A percentile compares a stretch with the other conserved stretches of the same genome.
Evolutionary conservation across 768 basidiomycete genomes (phyloP).

Genomic region (Lepiota subincarnata): DNA sequence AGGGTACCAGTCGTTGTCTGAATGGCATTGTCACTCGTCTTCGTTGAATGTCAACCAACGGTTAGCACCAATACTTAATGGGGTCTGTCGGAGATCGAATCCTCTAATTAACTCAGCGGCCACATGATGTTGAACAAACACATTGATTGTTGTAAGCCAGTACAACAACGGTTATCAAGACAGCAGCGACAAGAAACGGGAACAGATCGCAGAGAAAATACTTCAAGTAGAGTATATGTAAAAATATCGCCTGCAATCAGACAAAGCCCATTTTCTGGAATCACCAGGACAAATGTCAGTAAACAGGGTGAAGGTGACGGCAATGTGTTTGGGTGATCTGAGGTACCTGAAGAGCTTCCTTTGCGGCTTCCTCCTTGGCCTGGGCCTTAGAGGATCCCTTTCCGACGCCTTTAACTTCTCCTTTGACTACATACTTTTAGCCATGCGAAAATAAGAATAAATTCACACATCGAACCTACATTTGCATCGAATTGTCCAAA

Average conservation of each 20-base stretch:
- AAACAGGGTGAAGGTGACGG: neutral
- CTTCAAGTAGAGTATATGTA: neutral
- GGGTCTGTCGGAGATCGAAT: constrained; percentile 9
- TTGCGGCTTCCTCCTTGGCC: constrained; percentile 48
- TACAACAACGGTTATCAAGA: neutral
- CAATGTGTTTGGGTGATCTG: neutral
- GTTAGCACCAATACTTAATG: neutral
- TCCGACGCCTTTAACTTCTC: constrained; percentile 44
- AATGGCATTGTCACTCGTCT: constrained; percentile 22
- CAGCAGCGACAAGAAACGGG: neutral
- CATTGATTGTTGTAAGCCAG: neutral
- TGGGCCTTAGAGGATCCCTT: constrained; percentile 36
- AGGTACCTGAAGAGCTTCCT: constrained; percentile 36
- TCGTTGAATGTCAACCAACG: constrained; percentile 1
- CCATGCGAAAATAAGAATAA: neutral
- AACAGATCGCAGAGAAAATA: neutral
- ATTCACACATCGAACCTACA: constrained; percentile 31
- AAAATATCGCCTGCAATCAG: neutral
- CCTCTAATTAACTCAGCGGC: constrained; percentile 17
- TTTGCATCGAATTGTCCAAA: constrained; percentile 57
- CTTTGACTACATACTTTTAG: constrained; percentile 35
- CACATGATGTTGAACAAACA: neutral
- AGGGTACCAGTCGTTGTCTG: constrained; percentile 41
- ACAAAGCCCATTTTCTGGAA: constrained; percentile 6
- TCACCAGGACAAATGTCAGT: neutral